phyloP scores from a whole-genome alignment of 805 yeast species.

The Torulaspora gathmanii region DNA sequence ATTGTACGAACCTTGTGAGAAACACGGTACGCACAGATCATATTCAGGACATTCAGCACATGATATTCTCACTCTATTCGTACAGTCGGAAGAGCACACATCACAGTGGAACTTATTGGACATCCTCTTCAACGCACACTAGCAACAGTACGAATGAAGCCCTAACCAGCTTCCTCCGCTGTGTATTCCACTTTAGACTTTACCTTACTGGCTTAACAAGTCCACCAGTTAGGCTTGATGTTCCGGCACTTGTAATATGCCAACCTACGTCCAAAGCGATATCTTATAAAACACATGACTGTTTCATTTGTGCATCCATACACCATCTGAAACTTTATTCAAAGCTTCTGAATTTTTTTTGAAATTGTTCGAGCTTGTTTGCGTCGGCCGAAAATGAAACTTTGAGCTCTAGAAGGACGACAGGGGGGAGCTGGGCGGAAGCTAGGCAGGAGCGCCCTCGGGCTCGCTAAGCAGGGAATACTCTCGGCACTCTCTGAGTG shows the following conservation, averaged over 20 bases:
- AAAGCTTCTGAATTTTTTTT: not conserved
- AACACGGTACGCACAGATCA: constrained; percentile 97
- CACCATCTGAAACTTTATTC: not conserved
- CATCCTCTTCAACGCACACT: constrained; percentile 15
- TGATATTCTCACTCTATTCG: constrained; percentile 80
- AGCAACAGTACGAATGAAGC: not conserved
- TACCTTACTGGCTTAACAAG: no score
- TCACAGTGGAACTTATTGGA: constrained; percentile 79
- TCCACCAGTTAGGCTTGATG: no score
- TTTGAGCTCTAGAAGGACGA: not conserved
- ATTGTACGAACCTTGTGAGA: constrained; percentile 73
- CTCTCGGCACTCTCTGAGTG: no score
- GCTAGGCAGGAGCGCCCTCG: not conserved
- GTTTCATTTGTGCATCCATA: not conserved
- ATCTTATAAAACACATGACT: not conserved
- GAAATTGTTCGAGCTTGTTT: not conserved
- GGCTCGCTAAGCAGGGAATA: not conserved
- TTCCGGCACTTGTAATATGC: no score
- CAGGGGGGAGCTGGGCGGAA: not conserved
- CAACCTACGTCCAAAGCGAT: not conserved
- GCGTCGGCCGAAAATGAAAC: not conserved
- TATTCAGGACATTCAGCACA: constrained; percentile 93
- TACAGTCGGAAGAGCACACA: constrained; percentile 93
- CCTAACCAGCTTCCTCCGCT: no score
- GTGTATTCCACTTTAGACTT: no score